Evolutionary conservation across 148 eudicot genomes (phyloP).

Genomic region (Rheum nobile): DNA sequence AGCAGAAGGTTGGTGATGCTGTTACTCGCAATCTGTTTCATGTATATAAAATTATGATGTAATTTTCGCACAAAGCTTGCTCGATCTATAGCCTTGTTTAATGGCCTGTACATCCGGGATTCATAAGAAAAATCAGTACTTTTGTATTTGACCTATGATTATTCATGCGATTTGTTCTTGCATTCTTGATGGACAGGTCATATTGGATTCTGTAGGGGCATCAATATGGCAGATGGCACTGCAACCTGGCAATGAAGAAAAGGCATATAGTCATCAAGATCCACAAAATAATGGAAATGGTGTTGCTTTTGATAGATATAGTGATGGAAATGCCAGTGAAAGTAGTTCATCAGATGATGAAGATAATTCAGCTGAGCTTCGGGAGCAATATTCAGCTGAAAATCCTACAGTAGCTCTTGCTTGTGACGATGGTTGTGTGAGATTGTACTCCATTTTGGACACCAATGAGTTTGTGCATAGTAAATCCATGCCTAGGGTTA

Average conservation of each 20-base stretch:
- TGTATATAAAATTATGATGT: neutral
- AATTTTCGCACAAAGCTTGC: neutral
- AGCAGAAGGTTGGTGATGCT: constrained; percentile 43
- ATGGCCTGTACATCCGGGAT: neutral
- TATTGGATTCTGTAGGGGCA: constrained; percentile 61
- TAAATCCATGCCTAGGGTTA: constrained; percentile 74
- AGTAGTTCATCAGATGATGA: constrained; percentile 44
- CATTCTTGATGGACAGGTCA: constrained; percentile 34
- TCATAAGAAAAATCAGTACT: neutral
- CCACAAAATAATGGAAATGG: constrained; percentile 29
- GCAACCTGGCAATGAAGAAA: constrained; percentile 20
- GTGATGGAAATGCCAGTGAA: constrained; percentile 17
- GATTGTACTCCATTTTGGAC: constrained; percentile 46
- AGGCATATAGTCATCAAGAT: constrained; percentile 9
- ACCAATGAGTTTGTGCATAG: constrained; percentile 40
- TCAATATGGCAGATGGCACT: constrained; percentile 91
- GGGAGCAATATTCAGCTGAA: constrained; percentile 18
- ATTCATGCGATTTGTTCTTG: neutral
- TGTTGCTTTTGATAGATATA: constrained; percentile 27
- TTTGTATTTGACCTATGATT: neutral
- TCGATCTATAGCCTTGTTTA: neutral
- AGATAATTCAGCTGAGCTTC: constrained; percentile 36
- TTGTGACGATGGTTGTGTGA: constrained; percentile 90
- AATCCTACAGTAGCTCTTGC: constrained; percentile 56
- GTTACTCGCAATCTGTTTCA: neutral